These are phyloP conservation scores for Myxozyma vanderwaltii DNA, from an alignment of 805 yeast genomes.

Conservation along the genomic window DNA sequence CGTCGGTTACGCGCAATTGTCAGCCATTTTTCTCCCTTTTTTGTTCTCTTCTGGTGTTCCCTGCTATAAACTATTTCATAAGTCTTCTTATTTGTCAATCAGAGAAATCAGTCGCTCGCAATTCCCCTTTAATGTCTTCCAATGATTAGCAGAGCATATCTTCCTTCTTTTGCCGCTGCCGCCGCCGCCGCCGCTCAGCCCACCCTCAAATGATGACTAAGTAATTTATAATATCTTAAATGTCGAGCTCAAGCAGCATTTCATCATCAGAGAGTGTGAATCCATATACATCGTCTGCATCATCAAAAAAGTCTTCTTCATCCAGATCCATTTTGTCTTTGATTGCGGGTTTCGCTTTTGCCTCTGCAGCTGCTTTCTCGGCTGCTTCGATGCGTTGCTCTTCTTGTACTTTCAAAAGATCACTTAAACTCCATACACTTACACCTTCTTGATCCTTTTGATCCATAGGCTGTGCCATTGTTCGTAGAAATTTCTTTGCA, in stretches of 20 bases:
- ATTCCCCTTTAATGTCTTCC: too few relatives aligned
- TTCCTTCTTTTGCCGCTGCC: too few relatives aligned
- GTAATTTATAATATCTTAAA: neutral
- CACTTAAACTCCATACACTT: slow-evolving; percentile 85
- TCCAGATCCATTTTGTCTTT: slow-evolving; percentile 5
- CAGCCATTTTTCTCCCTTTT: too few relatives aligned
- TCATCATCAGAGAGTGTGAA: slow-evolving; percentile 14
- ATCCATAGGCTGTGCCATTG: slow-evolving; percentile 91
- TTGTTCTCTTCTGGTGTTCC: neutral
- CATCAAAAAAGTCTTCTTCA: slow-evolving; percentile 17
- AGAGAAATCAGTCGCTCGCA: too few relatives aligned
- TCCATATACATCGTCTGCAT: slow-evolving; percentile 15
- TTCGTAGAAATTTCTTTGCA: slow-evolving; percentile 87
- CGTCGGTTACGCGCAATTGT: too few relatives aligned
- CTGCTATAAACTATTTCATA: too few relatives aligned
- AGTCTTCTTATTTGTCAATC: too few relatives aligned
- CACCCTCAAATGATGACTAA: neutral
- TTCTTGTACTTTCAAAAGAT: slow-evolving; percentile 61
- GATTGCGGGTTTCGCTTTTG: neutral
- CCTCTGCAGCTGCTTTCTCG: slow-evolving; percentile 9
- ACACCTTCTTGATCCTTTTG: slow-evolving; percentile 91
- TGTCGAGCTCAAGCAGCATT: slow-evolving; percentile 13
- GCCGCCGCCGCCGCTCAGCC: too few relatives aligned
- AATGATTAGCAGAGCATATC: too few relatives aligned
- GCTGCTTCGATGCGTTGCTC: slow-evolving; percentile 41